phyloP scores from a whole-genome alignment of 2,329 filamentous ascomycete genomes.

The Colletotrichum musae region DNA sequence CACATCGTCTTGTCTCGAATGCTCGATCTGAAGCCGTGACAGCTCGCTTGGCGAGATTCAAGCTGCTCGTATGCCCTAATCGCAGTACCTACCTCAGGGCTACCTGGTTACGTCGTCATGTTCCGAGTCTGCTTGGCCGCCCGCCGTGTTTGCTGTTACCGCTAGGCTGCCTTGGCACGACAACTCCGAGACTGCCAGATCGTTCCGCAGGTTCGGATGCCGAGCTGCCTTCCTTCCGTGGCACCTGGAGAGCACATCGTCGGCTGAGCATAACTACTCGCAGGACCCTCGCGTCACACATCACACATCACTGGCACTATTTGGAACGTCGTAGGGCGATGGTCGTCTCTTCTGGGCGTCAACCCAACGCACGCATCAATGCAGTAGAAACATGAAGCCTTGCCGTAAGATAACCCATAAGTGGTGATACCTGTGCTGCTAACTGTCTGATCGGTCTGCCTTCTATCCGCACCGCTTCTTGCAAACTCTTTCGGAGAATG shows the following conservation, averaged over 20 bases:
- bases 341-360: constrained; percentile 34
- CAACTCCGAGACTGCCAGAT: no score
- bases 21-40: no score
- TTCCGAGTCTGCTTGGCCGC: no score
- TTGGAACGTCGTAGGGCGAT: background rate
- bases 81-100: no score
- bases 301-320: background rate
- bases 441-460: constrained; percentile 53
- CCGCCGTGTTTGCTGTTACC: no score
- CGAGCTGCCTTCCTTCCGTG: background rate
- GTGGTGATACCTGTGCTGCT: constrained; percentile 51
- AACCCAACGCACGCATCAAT: constrained; percentile 44
- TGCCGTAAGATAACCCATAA: constrained; percentile 55
- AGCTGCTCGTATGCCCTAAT: no score
- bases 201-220: background rate
- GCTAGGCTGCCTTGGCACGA: background rate
- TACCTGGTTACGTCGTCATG: no score
- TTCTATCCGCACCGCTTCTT: constrained; percentile 43
- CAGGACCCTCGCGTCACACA: background rate
- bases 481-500: constrained; percentile 36
- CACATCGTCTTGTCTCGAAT: no score
- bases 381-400: constrained; percentile 54
- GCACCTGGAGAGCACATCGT: background rate
- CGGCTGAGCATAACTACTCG: constrained; percentile 2
- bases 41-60: no score